Conservation (phyloP, 495 filamentous ascomycete species). For the Evernia prunastri region DNA sequence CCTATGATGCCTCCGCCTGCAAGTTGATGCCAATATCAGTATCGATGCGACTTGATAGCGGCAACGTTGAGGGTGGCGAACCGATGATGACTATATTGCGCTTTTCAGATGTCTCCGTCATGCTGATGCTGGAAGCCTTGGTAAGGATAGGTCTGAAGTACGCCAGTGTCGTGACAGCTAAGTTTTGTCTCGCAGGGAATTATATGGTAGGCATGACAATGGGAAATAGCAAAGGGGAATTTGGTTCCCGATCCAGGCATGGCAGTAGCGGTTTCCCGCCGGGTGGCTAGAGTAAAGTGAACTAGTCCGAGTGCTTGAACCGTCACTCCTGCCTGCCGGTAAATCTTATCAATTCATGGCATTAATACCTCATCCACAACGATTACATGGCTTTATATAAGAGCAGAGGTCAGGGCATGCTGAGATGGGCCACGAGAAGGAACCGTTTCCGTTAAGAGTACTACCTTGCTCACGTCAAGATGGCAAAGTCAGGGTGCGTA, state of each 20-base stretch:
- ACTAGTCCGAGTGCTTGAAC: no score
- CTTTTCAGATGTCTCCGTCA: slow-evolving; percentile 28
- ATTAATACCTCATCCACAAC: background rate
- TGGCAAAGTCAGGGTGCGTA: slow-evolving; percentile 12
- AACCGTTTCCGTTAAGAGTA: slow-evolving; percentile 10
- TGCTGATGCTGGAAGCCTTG: background rate
- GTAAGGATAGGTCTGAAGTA: background rate
- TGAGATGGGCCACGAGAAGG: background rate
- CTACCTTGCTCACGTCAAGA: slow-evolving; percentile 17
- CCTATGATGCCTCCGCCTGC: slow-evolving; percentile 93
- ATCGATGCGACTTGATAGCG: background rate
- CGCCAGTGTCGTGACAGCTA: background rate
- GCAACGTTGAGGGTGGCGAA: slow-evolving; percentile 11
- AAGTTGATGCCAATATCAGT: slow-evolving; percentile 16
- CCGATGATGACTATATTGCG: slow-evolving; percentile 58
- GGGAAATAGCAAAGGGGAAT: background rate
- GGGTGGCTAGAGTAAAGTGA: background rate
- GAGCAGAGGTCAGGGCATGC: background rate
- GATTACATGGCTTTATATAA: background rate
- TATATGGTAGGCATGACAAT: no score
- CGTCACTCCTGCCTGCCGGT: background rate
- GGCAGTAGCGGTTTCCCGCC: background rate
- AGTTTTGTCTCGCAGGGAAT: background rate
- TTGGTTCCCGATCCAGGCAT: background rate
- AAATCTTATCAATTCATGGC: background rate